Base-by-base conservation (phyloP, 352 stramenopile genomes). In the Phytophthora crassamura region DNA sequence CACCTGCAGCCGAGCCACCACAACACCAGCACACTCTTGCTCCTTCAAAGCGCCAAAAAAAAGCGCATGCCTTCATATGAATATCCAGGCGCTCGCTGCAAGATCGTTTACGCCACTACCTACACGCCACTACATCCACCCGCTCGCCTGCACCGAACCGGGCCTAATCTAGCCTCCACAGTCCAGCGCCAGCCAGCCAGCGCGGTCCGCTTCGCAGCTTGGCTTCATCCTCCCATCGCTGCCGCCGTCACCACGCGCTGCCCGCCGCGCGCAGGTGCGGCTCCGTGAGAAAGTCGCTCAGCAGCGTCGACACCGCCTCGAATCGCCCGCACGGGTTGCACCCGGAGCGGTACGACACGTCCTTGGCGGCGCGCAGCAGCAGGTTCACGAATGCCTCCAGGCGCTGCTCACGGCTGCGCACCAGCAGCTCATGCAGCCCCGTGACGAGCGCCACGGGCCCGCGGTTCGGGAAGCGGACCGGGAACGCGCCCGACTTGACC, bases 221-320 rank as follows among this genome's bases (percentile, higher is more conserved):
- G n/a, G n/a, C n/a, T n/a, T n/a, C n/a, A n/a, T n/a, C n/a, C n/a
- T n/a, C n/a, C n/a, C n/a, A n/a, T n/a, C n/a, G n/a, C n/a, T n/a
- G n/a, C n/a, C n/a, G n/a, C 40, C 16, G 15, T 52, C 41, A 52
- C 40, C 53, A 61, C 41, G 33, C 40, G 18, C 40, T 52, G 41
- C 16, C 40, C 30, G 67, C 60, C 5, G 36, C 47, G 11, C 59
- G 45, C 35, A 64, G 48, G 30, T 51, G 54, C 10, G 67, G 66
- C 51, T 84, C 76, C 7, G 65, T 68, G 7, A 91, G 53, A 51
- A 93, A 93, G 46, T 82, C 71, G 25, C 69, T 80, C 47, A 90
- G 58, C 22, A 90, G 46, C 51, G 54, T 70, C 38, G 78, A 85
- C 47, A 86, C 72, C 18, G 56, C 66, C 28, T 75, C 55, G 32